phyloP scores from a whole-genome alignment of 2,329 filamentous ascomycete species.

The Trichoderma sp. region DNA sequence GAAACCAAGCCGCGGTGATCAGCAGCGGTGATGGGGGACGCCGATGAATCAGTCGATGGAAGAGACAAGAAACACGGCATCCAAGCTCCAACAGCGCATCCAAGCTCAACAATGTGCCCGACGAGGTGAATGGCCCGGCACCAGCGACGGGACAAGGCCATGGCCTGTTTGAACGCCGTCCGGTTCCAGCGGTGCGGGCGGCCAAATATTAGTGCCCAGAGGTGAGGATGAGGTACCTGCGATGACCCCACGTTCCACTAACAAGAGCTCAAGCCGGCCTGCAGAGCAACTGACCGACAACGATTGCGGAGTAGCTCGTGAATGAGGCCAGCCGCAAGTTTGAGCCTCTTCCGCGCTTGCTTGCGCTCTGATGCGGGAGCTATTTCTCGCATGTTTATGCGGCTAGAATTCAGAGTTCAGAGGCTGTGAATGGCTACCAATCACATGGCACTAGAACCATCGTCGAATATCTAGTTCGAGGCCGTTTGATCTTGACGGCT shows the following conservation, averaged over 20 bases:
- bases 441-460: slow-evolving; percentile 6
- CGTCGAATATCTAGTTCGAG: slow-evolving; percentile 5
- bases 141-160: slow-evolving; percentile 5
- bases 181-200: slow-evolving; percentile 13
- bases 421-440: slow-evolving; percentile 13
- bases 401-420: slow-evolving; percentile 9
- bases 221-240: slow-evolving; percentile 1
- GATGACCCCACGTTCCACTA: slow-evolving; percentile 16
- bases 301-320: neutral
- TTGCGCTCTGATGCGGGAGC: neutral
- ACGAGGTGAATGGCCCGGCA: neutral
- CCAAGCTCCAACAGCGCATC: too few species aligned
- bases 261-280: neutral
- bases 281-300: neutral
- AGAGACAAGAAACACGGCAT: neutral
- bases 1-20: neutral
- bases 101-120: neutral
- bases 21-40: neutral
- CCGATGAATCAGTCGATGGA: neutral
- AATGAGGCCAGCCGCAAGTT: neutral
- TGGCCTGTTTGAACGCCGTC: slow-evolving; percentile 10
- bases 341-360: neutral
- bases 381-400: slow-evolving; percentile 12
- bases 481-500: slow-evolving; percentile 18
- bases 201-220: slow-evolving; percentile 1